Conservation (phyloP, 2,329 filamentous ascomycete species). For the Xylaria sp. region DNA sequence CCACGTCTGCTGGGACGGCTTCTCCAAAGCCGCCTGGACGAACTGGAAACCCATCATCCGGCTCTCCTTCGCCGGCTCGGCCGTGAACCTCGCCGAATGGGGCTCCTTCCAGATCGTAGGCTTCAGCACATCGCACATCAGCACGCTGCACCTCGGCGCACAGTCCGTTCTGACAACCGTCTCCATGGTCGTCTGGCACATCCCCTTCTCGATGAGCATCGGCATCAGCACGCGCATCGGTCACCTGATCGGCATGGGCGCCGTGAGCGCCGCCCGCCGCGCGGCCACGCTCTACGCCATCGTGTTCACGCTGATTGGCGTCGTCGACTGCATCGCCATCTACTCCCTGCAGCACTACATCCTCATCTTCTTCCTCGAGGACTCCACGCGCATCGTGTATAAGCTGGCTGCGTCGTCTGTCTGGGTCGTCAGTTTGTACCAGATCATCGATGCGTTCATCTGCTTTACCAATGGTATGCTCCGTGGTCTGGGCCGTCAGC, state of each 20-base stretch:
- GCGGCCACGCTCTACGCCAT: constrained; percentile 31
- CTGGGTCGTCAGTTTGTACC: constrained; percentile 29
- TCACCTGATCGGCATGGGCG: constrained; percentile 38
- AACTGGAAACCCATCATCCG: constrained; percentile 39
- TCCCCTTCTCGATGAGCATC: constrained; percentile 40
- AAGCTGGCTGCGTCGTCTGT: not conserved
- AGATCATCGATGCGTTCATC: constrained; percentile 34
- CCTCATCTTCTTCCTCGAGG: constrained; percentile 32
- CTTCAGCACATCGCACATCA: constrained; percentile 41
- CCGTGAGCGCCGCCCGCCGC: constrained; percentile 30
- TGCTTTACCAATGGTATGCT: constrained; percentile 36
- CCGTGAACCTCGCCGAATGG: constrained; percentile 40
- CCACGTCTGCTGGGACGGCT: constrained; percentile 41
- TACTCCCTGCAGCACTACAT: constrained; percentile 30
- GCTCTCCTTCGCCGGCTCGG: constrained; percentile 36
- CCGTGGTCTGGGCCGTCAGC: constrained; percentile 36
- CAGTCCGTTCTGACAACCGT: constrained; percentile 39
- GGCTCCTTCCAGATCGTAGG: constrained; percentile 40
- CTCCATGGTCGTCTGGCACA: constrained; percentile 39
- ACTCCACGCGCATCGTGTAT: constrained; percentile 12
- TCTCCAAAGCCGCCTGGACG: constrained; percentile 32
- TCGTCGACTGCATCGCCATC: constrained; percentile 31
- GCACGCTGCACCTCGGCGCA: constrained; percentile 38
- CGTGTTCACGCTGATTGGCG: constrained; percentile 32
- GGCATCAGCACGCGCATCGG: constrained; percentile 40